Percentiles rank a stretch among this genome's conserved stretches.
Conservation (phyloP, 225 moss, liverwort and hornwort species). For the Sphagnum tenellum region DNA sequence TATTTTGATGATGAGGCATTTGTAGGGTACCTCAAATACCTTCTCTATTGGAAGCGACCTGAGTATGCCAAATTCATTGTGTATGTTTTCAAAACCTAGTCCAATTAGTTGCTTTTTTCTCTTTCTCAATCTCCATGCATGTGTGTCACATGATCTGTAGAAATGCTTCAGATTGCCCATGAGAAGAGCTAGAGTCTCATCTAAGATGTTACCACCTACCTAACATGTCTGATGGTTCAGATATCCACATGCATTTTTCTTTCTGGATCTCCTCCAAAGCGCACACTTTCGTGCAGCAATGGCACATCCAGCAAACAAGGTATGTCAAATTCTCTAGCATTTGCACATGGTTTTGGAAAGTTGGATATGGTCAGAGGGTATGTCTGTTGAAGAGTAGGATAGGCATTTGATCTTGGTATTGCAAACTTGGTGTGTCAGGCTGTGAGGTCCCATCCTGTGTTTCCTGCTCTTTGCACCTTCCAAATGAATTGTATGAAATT, state of each 20-base stretch:
- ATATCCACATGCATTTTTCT: slow-evolving; percentile 89
- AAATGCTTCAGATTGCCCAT: neutral
- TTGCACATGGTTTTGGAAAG: too few species aligned
- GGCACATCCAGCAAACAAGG: slow-evolving; percentile 97
- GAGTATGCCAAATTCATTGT: slow-evolving; percentile 87
- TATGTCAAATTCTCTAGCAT: slow-evolving; percentile 7
- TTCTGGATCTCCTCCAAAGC: slow-evolving; percentile 84
- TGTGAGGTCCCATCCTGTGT: too few species aligned
- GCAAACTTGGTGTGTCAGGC: too few species aligned
- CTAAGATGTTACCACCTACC: too few species aligned
- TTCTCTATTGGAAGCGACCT: slow-evolving; percentile 75
- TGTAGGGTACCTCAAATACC: slow-evolving; percentile 85
- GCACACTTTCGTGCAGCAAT: slow-evolving; percentile 80
- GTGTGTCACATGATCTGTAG: neutral
- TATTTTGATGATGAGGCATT: slow-evolving; percentile 89
- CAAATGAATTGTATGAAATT: too few species aligned
- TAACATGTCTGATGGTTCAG: slow-evolving; percentile 25
- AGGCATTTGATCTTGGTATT: too few species aligned
- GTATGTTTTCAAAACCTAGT: slow-evolving; percentile 22
- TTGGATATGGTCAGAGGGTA: too few species aligned
- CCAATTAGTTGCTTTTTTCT: neutral
- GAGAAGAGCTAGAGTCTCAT: neutral
- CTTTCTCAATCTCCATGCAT: neutral
- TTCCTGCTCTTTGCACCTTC: too few species aligned
- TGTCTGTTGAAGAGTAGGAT: too few species aligned